Base-by-base conservation (phyloP, 2,329 filamentous ascomycete genomes). In the Cytospora leucostoma region DNA sequence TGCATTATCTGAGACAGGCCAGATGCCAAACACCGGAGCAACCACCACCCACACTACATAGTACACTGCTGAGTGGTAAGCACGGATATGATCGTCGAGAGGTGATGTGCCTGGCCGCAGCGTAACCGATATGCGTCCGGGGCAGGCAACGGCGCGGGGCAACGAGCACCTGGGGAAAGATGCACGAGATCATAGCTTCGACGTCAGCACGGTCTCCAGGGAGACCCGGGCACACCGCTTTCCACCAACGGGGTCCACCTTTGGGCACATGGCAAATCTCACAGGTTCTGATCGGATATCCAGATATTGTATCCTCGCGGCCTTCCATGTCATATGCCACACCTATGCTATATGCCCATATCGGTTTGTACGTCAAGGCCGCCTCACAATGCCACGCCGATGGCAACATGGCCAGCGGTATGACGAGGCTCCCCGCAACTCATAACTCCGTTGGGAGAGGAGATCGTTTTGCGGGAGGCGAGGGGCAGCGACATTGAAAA, bases 391-490 rank as follows among this genome's bases (percentile, higher is more conserved):
- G 11, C 59, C 59, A 55, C 40, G 59, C 47, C 49, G 51, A 53
- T 61, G 51, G 58, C n/a, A 27, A 53, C 32, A 34, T 55, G 27
- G 34, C 37, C 47, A 44, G 49, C 59, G 44, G 54, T 47, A 55
- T 61, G 59, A 61, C 59, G 59, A 61, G 51, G 59, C 59, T 61
- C 51, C 51, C 19, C 59, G 59, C 55, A 40, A 51, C 59, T 61
- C 51, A 38, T 15, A 12, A 35, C n/a, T 27, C 34, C 11, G 12
- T n/a, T 49, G 38, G 32, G 37, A 32, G 51, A 60, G 50, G 51
- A 44, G 40, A 27, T 27, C 27, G 27, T 27, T 27, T 27, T 27
- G 17, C 17, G 17, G 17, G n/a, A 3, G 40, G 8, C 8, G 40
- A 44, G 40, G 40, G 40, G n/a, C 44, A 47, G 44, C 38, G 38